Conservation (phyloP, 2,329 filamentous ascomycete genomes). For the Emergomyces africanus region DNA sequence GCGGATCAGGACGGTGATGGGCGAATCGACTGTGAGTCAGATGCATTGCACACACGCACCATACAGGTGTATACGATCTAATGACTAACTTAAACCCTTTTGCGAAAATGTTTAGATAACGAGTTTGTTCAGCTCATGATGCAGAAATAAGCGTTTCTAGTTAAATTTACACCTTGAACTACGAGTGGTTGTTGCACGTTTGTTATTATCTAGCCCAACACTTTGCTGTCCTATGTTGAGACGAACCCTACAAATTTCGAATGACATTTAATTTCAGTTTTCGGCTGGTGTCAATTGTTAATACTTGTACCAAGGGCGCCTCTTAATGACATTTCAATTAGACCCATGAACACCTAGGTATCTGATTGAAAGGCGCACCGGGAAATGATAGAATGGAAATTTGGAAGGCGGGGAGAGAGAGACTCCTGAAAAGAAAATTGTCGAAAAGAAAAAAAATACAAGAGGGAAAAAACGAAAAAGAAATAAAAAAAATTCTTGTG, state of each 20-base stretch:
- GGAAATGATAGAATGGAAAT: slow-evolving; percentile 1
- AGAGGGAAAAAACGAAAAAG: background rate
- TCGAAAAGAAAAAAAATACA: background rate
- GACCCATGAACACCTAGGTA: background rate
- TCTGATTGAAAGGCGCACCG: background rate
- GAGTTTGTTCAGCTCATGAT: slow-evolving; percentile 93
- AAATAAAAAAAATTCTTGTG: background rate
- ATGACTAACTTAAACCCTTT: slow-evolving; percentile 1
- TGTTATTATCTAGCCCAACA: background rate
- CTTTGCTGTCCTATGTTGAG: background rate
- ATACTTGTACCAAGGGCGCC: background rate
- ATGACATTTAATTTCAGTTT: background rate
- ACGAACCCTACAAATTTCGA: background rate
- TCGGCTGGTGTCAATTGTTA: background rate
- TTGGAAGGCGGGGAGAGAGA: background rate
- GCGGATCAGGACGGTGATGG: slow-evolving; percentile 83
- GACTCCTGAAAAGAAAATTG: background rate
- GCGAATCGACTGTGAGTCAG: slow-evolving; percentile 65
- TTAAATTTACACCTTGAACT: background rate
- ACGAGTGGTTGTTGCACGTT: background rate
- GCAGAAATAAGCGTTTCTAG: slow-evolving; percentile 65
- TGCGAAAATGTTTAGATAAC: slow-evolving; percentile 49
- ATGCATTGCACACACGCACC: background rate
- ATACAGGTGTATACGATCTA: background rate
- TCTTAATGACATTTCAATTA: background rate